Evolutionary conservation across 768 basidiomycete species (phyloP).

Genomic region (Tricholoma matsutake): DNA sequence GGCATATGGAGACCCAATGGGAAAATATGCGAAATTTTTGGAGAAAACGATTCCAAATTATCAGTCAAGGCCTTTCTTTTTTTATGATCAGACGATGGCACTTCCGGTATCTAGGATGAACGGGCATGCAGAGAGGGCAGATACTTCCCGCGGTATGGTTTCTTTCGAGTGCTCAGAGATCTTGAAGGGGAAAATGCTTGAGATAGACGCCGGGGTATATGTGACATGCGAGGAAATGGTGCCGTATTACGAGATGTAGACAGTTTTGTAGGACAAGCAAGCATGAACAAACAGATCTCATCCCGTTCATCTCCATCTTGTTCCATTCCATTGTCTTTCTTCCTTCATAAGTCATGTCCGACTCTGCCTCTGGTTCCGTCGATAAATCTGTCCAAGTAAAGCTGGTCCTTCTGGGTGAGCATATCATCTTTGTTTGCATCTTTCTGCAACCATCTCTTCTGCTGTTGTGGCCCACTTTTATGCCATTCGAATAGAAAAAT

Average conservation of each 20-base stretch:
- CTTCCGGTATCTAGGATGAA: neutral
- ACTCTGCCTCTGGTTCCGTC: constrained; percentile 66
- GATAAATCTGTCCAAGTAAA: constrained; percentile 98
- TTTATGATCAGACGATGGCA: constrained; percentile 40
- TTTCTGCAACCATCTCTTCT: neutral
- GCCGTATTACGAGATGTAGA: neutral
- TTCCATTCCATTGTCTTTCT: constrained; percentile 12
- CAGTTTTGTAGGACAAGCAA: neutral
- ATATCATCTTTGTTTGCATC: constrained; percentile 9
- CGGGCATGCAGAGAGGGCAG: neutral
- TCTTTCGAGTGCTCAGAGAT: neutral
- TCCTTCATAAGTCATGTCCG: constrained; percentile 49
- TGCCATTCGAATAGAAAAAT: neutral
- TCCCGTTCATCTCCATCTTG: too few species aligned
- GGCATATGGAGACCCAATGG: constrained; percentile 51
- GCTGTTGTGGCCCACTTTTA: constrained; percentile 5
- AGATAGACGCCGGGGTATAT: constrained; percentile 28
- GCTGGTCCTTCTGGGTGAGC: constrained; percentile 88
- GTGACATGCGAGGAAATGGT: constrained; percentile 33
- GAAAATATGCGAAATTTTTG: constrained; percentile 46
- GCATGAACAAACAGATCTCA: neutral
- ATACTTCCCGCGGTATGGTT: neutral
- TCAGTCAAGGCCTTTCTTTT: constrained; percentile 39
- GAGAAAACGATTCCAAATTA: constrained; percentile 30
- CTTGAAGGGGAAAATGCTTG: neutral